Evolutionary conservation across 176 grass and related monocot genomes (phyloP).

Genomic region (Tuctoria greenei): DNA sequence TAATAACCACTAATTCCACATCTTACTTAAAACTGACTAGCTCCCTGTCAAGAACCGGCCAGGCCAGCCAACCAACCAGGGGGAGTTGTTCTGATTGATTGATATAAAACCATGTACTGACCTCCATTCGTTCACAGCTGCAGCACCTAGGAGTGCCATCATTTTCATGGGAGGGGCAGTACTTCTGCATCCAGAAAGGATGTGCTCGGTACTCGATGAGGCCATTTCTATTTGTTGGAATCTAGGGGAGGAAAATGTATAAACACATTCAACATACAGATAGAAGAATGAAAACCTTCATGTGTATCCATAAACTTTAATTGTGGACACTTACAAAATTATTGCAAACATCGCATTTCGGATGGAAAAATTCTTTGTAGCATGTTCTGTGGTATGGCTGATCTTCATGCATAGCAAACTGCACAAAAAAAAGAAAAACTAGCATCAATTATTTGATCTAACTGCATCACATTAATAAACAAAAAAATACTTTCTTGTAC

Average conservation of each 20-base stretch:
- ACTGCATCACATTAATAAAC: conserved; percentile 3
- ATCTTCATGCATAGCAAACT: conserved; percentile 81
- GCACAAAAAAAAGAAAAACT: conserved; percentile 29
- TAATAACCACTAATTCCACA: background rate
- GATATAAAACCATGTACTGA: conserved; percentile 38
- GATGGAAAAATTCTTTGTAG: conserved; percentile 78
- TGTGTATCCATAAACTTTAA: conserved; percentile 19
- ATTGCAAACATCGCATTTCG: conserved; percentile 89
- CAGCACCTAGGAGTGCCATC: conserved; percentile 92
- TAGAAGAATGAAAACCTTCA: conserved; percentile 15
- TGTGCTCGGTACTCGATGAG: conserved; percentile 87
- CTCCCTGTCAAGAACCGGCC: background rate
- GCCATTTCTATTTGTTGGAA: conserved; percentile 71
- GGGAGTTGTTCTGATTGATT: background rate
- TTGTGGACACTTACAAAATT: conserved; percentile 59
- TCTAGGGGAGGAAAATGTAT: conserved; percentile 52
- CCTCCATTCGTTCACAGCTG: conserved; percentile 98
- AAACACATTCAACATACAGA: conserved; percentile 1
- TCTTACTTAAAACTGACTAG: background rate
- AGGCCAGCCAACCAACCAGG: background rate
- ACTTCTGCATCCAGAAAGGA: conserved; percentile 93
- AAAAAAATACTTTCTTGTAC: conserved; percentile 40
- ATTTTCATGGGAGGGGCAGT: conserved; percentile 85
- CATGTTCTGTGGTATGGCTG: conserved; percentile 82
- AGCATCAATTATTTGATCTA: conserved; percentile 22